Percentiles rank a stretch among this genome's conserved stretches.
Evolutionary conservation across 805 yeast genomes (phyloP).

Genomic region (Candida morakotiae): DNA sequence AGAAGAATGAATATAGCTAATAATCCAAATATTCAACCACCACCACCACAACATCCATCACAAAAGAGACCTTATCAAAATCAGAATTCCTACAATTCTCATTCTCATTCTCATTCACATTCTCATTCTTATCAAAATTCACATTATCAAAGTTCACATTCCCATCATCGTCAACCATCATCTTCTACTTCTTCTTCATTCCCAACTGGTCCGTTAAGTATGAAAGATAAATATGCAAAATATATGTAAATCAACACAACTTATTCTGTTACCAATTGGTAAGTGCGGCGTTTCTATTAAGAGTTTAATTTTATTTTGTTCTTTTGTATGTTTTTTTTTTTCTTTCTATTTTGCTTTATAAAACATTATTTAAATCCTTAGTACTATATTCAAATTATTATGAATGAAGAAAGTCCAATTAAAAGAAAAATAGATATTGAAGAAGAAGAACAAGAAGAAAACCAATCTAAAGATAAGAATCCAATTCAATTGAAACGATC

Average conservation of each 20-base stretch:
- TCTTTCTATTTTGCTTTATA: neutral
- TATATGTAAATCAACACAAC: slow-evolving; percentile 8
- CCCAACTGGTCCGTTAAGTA: slow-evolving; percentile 2
- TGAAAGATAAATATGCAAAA: slow-evolving; percentile 21
- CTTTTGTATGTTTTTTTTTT: neutral
- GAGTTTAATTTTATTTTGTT: neutral
- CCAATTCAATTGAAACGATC: slow-evolving; percentile 7
- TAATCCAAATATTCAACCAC: slow-evolving; percentile 12
- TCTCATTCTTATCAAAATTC: neutral
- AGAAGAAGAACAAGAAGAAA: slow-evolving; percentile 4
- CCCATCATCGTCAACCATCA: no score
- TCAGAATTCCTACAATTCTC: slow-evolving; percentile 9
- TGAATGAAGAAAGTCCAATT: slow-evolving; percentile 14
- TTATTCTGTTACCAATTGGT: neutral
- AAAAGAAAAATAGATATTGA: slow-evolving; percentile 17
- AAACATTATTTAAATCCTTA: no score
- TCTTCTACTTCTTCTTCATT: no score
- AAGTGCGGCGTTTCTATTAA: neutral
- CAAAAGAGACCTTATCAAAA: slow-evolving; percentile 1
- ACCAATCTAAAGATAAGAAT: neutral
- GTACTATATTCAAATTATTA: neutral
- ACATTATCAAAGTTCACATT: neutral
- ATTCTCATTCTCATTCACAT: slow-evolving; percentile 29
- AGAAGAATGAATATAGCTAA: slow-evolving; percentile 19
- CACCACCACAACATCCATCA: slow-evolving; percentile 14